Conservation (phyloP, 1,284 basidiomycete species). For the Cerioporus squamosus region DNA sequence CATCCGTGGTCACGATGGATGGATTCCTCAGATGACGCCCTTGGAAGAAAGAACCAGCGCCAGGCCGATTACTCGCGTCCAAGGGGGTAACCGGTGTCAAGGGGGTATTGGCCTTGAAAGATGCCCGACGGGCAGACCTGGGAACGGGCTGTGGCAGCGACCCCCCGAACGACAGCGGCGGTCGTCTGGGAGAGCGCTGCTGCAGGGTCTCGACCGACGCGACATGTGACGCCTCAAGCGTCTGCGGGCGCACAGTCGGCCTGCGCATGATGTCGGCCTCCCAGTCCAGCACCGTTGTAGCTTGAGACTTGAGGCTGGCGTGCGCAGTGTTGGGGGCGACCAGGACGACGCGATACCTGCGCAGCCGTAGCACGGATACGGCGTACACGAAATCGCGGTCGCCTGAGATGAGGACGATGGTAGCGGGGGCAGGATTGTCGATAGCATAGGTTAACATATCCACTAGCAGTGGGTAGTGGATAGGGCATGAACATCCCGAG, state of each 20-base stretch:
- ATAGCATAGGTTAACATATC: constrained; percentile 65
- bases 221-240: constrained; percentile 6
- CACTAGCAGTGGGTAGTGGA: constrained; percentile 39
- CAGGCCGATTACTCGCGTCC: background rate
- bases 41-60: background rate
- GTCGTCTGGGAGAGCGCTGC: constrained; percentile 20
- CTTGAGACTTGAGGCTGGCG: constrained; percentile 55
- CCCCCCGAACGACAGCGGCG: constrained; percentile 11
- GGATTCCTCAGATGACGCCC: constrained; percentile 11
- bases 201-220: constrained; percentile 10
- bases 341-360: constrained; percentile 53
- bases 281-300: constrained; percentile 61
- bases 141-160: constrained; percentile 10
- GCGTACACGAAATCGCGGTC: constrained; percentile 66
- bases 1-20: constrained; percentile 9
- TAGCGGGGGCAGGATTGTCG: constrained; percentile 55
- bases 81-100: constrained; percentile 1
- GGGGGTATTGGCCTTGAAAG: constrained; percentile 10
- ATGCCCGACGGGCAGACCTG: constrained; percentile 8
- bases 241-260: constrained; percentile 9
- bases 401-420: constrained; percentile 58
- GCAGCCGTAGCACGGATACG: constrained; percentile 53
- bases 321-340: constrained; percentile 43
- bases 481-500: too few species aligned
- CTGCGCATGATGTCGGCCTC: constrained; percentile 41